phyloP scores from a whole-genome alignment of 805 yeast genomes.

The Limtongia smithiae region DNA sequence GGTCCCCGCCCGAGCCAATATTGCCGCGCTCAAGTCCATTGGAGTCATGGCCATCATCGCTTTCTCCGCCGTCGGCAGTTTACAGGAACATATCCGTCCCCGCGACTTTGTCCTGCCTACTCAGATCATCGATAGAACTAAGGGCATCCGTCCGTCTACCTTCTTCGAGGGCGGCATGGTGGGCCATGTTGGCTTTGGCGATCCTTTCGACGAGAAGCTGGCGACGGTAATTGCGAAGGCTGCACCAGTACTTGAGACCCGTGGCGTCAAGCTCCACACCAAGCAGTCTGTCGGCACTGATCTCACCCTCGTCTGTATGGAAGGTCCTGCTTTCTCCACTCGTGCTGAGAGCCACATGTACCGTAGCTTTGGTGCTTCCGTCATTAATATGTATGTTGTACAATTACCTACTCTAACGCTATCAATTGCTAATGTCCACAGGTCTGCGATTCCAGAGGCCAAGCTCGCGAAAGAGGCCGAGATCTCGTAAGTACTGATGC shows the following conservation, averaged over 20 bases:
- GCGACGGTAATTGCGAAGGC: slow-evolving; percentile 61
- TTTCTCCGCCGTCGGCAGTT: slow-evolving; percentile 93
- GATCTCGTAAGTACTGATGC: slow-evolving; percentile 47
- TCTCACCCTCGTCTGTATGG: slow-evolving; percentile 90
- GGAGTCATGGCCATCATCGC: slow-evolving; percentile 89
- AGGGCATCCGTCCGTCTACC: slow-evolving; percentile 86
- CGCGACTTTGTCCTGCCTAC: slow-evolving; percentile 96
- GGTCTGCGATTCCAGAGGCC: slow-evolving; percentile 89
- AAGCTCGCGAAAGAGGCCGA: slow-evolving; percentile 97
- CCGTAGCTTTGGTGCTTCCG: slow-evolving; percentile 84
- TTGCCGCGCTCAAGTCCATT: slow-evolving; percentile 85
- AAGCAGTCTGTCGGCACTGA: slow-evolving; percentile 67
- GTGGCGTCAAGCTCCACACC: slow-evolving; percentile 60
- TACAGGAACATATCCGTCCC: slow-evolving; percentile 83
- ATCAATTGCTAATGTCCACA: too few relatives aligned
- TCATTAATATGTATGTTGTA: slow-evolving; percentile 73
- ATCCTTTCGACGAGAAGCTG: slow-evolving; percentile 82
- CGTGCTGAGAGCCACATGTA: slow-evolving; percentile 93
- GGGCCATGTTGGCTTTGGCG: slow-evolving; percentile 96
- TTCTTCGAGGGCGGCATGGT: slow-evolving; percentile 91
- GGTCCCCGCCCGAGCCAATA: slow-evolving; percentile 91
- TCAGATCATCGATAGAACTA: slow-evolving; percentile 94
- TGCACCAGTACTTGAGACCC: slow-evolving; percentile 55
- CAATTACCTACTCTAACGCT: too few relatives aligned
- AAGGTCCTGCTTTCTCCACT: slow-evolving; percentile 97